Conservation (phyloP, 257 asterid species). For the Scutellaria barbata region DNA sequence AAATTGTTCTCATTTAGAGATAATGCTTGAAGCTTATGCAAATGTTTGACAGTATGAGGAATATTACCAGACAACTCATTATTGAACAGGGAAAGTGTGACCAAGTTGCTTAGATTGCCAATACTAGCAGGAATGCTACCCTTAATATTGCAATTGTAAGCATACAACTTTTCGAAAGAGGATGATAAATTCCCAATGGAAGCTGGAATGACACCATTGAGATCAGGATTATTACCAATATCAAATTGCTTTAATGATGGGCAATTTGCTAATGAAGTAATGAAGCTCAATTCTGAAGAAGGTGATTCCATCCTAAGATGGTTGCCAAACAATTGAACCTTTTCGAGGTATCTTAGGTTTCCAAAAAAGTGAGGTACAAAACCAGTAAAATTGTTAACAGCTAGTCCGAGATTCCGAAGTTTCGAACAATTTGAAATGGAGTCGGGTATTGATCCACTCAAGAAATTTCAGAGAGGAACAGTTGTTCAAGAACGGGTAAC, state of each 20-base stretch:
- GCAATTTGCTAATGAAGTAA: conserved; percentile 41
- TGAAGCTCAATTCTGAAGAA: conserved; percentile 23
- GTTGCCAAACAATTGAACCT: not conserved
- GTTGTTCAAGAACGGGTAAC: conserved; percentile 3
- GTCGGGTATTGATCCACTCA: conserved; percentile 36
- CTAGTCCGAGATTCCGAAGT: not conserved
- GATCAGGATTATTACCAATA: conserved; percentile 22
- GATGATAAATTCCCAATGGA: conserved; percentile 42
- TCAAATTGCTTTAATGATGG: not conserved
- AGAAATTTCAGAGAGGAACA: not conserved
- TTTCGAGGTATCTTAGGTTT: not conserved
- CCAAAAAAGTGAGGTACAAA: not conserved
- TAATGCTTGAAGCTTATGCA: conserved; percentile 30
- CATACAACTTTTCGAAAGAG: not conserved
- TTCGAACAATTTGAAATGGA: conserved; percentile 2
- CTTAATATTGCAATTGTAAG: not conserved
- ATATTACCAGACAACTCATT: conserved; percentile 25
- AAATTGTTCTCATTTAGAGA: not conserved
- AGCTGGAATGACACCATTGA: conserved; percentile 26
- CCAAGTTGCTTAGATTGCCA: not conserved
- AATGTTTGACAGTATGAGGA: not conserved
- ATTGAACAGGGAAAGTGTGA: not conserved
- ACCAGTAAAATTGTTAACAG: not conserved
- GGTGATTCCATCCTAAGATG: not conserved
- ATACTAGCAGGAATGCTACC: not conserved